Evolutionary conservation across 2,329 filamentous ascomycete genomes (phyloP).

Genomic region (Talaromyces sp.): DNA sequence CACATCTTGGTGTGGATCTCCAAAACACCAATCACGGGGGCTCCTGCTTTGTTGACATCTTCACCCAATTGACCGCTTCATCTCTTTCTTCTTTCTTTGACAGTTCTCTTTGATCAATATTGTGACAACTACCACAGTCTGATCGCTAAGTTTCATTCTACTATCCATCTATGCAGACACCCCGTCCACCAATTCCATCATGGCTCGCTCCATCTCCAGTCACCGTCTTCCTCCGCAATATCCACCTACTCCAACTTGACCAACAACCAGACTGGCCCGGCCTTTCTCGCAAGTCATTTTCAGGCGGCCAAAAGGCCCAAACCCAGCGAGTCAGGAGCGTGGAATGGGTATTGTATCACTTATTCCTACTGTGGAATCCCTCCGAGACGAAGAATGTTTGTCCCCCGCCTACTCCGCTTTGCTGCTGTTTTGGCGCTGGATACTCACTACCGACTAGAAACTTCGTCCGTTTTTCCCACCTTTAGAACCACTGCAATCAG

Average conservation of each 20-base stretch:
- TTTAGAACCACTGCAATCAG: constrained; percentile 81
- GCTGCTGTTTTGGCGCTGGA: neutral
- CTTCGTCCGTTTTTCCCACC: constrained; percentile 88
- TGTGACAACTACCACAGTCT: neutral
- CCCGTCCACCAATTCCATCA: constrained; percentile 28
- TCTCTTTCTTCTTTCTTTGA: neutral
- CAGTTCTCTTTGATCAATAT: neutral
- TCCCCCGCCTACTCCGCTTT: neutral
- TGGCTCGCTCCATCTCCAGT: constrained; percentile 54
- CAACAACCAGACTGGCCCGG: constrained; percentile 74
- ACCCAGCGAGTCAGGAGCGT: constrained; percentile 78
- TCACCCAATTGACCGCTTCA: constrained; percentile 1
- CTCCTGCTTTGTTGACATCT: constrained; percentile 17
- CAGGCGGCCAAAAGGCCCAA: constrained; percentile 68
- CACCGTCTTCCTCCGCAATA: constrained; percentile 74
- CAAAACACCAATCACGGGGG: neutral
- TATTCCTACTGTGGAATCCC: constrained; percentile 81
- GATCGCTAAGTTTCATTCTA: neutral
- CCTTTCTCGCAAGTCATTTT: constrained; percentile 70
- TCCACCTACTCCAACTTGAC: constrained; percentile 80
- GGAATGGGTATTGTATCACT: constrained; percentile 87
- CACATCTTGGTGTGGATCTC: neutral
- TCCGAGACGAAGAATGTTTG: constrained; percentile 69
- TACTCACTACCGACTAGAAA: constrained; percentile 57
- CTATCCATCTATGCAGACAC: constrained; percentile 32